Evolutionary conservation across 2,329 filamentous ascomycete genomes (phyloP).

Genomic region (Botrytis tulipae): DNA sequence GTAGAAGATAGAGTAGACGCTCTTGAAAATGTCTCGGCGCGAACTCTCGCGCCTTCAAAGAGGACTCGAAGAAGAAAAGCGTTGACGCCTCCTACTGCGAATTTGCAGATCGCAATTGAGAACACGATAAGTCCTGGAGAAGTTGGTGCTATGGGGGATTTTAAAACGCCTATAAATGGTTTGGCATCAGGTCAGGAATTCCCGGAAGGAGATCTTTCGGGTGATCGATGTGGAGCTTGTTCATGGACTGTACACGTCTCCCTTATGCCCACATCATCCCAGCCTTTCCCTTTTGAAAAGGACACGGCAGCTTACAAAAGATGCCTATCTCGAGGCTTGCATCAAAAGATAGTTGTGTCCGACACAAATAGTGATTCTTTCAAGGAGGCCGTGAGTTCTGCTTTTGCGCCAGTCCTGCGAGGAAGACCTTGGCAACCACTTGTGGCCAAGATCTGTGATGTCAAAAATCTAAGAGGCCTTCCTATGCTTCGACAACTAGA

Average conservation of each 20-base stretch:
- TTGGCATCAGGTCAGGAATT: slow-evolving; percentile 27
- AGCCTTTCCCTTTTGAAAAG: slow-evolving; percentile 60
- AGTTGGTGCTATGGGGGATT: neutral
- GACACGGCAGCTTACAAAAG: slow-evolving; percentile 61
- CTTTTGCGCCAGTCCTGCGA: slow-evolving; percentile 51
- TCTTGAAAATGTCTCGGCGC: slow-evolving; percentile 28
- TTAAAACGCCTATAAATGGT: slow-evolving; percentile 6
- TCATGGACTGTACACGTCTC: slow-evolving; percentile 61
- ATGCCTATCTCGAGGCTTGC: slow-evolving; percentile 58
- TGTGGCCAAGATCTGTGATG: slow-evolving; percentile 58
- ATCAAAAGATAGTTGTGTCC: slow-evolving; percentile 55
- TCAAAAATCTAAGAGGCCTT: slow-evolving; percentile 52
- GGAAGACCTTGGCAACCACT: slow-evolving; percentile 56
- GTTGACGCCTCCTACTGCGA: slow-evolving; percentile 34
- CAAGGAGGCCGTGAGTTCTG: slow-evolving; percentile 46
- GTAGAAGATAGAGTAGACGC: slow-evolving; percentile 37
- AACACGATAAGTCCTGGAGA: slow-evolving; percentile 21
- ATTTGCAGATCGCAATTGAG: slow-evolving; percentile 20
- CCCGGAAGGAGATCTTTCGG: slow-evolving; percentile 28
- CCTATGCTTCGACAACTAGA: slow-evolving; percentile 59
- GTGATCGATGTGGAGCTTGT: slow-evolving; percentile 36
- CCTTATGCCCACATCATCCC: slow-evolving; percentile 52
- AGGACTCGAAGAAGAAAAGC: slow-evolving; percentile 32
- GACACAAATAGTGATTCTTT: slow-evolving; percentile 52
- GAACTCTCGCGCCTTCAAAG: slow-evolving; percentile 6